Base-by-base conservation (phyloP, 2,329 filamentous ascomycete genomes). In the Pyrenochaeta sp. region DNA sequence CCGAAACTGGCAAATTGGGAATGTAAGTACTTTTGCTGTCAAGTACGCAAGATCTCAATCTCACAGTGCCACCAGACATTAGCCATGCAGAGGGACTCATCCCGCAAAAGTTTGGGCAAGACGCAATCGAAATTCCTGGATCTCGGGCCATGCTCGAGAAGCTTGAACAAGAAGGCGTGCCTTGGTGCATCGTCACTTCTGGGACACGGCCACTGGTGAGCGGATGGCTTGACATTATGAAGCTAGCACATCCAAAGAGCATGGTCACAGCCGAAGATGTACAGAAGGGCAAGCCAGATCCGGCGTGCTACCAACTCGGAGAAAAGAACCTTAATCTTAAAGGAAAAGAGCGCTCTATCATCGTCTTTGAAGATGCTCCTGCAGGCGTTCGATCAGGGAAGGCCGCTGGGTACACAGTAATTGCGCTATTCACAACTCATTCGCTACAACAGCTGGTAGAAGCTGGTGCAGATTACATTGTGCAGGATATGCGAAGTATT, bases 1-100 rank as follows among this genome's bases (percentile, higher is more conserved):
- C 88, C 90, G 11, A 85, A 89, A 58, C 90, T 90, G 68, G 94
- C 94, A 28, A 96, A 87, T 60, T 93, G 89, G 90, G 90, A 96
- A 54, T 96, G 90, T 95, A 74, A 75, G 89, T 83, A 21, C 41
- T 6, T 15, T 35, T 23, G 18, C 14, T 13, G 13, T 35, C 36
- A 22, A n/a, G n/a, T n/a, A n/a, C n/a, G n/a, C n/a, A n/a, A n/a
- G n/a, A n/a, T n/a, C n/a, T n/a, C n/a, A n/a, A n/a, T n/a, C n/a
- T n/a, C n/a, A n/a, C n/a, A n/a, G n/a, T n/a, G n/a, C n/a, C n/a
- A n/a, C n/a, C 62, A 95, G 91, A 96, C 65, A 85, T 96, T 58
- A 83, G 82, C 68, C 75, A 86, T 43, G 83, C 92, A 69, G 94
- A 97, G 75, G 86, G 83, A 17, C 77, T 81, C 15, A 84, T 97